Percentiles rank a stretch among this genome's conserved stretches.
phyloP scores from a whole-genome alignment of 305 asterid species.

The Fraxinus floribunda region DNA sequence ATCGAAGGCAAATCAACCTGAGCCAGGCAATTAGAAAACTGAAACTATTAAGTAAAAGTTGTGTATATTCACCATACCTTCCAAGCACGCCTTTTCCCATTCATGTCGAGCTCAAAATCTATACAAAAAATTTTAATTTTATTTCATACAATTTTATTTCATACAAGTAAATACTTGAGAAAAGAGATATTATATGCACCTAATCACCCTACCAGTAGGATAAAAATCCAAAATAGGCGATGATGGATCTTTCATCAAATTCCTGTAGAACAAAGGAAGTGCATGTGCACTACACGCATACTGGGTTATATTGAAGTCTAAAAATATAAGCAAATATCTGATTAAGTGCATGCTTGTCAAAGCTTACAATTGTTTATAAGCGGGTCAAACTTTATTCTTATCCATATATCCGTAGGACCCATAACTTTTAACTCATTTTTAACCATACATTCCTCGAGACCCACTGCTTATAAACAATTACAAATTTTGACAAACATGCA shows the following conservation, averaged over 20 bases:
- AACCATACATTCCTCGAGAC: neutral
- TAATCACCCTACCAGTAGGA: constrained; percentile 45
- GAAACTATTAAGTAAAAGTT: neutral
- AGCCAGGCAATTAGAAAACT: constrained; percentile 1
- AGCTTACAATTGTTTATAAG: neutral
- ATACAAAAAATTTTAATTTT: neutral
- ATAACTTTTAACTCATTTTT: neutral
- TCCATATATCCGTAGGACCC: neutral
- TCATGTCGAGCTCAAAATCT: constrained; percentile 59
- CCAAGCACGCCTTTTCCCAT: constrained; percentile 53
- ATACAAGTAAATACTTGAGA: constrained; percentile 8
- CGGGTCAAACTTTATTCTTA: neutral
- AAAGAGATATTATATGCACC: neutral
- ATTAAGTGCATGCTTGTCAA: neutral
- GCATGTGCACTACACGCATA: constrained; percentile 49
- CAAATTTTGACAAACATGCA: neutral
- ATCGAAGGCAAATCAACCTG: neutral
- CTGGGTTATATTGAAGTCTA: constrained; percentile 17
- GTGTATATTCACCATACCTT: constrained; percentile 36
- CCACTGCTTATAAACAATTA: neutral
- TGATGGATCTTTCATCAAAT: constrained; percentile 52
- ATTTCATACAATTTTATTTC: constrained; percentile 14
- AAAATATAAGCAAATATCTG: constrained; percentile 8
- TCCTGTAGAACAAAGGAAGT: constrained; percentile 50
- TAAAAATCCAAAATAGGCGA: constrained; percentile 60